Evolutionary conservation across 345 rosid species (phyloP).

Genomic region (Hirschfeldia incana): DNA sequence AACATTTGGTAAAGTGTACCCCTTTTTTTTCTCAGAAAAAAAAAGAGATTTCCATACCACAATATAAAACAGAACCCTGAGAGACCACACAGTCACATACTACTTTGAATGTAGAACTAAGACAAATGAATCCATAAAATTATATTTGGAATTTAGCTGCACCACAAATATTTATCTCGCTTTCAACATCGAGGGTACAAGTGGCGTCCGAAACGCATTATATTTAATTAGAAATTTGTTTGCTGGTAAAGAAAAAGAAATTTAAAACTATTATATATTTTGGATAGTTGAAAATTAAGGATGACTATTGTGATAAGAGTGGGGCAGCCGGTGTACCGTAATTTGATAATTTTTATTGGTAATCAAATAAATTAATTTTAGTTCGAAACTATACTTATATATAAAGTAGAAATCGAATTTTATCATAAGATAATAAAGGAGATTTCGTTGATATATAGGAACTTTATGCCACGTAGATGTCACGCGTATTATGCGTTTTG

Average conservation of each 20-base stretch:
- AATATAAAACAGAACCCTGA: neutral
- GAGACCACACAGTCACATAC: constrained; percentile 1
- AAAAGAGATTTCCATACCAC: neutral
- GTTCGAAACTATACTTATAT: neutral
- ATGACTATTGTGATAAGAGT: constrained; percentile 8
- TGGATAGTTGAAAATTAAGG: neutral
- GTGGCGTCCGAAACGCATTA: constrained; percentile 30
- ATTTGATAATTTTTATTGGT: constrained; percentile 1
- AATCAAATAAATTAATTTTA: neutral
- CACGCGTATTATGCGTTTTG: constrained; percentile 30
- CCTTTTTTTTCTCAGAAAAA: too few species aligned
- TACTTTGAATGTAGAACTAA: neutral
- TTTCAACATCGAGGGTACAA: constrained; percentile 32
- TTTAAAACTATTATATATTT: constrained; percentile 5
- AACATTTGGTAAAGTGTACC: too few species aligned
- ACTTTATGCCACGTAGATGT: neutral
- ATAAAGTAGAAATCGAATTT: neutral
- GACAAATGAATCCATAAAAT: constrained; percentile 10
- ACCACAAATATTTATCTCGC: constrained; percentile 19
- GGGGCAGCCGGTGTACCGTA: constrained; percentile 9
- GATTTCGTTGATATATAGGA: neutral
- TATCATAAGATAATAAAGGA: neutral
- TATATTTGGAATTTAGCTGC: constrained; percentile 25
- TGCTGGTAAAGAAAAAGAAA: neutral
- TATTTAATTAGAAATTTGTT: constrained; percentile 1